Percentiles rank a stretch among this genome's conserved stretches.
Evolutionary conservation across 176 grass and related monocot species (phyloP).

Genomic region (Triticum aestivum): DNA sequence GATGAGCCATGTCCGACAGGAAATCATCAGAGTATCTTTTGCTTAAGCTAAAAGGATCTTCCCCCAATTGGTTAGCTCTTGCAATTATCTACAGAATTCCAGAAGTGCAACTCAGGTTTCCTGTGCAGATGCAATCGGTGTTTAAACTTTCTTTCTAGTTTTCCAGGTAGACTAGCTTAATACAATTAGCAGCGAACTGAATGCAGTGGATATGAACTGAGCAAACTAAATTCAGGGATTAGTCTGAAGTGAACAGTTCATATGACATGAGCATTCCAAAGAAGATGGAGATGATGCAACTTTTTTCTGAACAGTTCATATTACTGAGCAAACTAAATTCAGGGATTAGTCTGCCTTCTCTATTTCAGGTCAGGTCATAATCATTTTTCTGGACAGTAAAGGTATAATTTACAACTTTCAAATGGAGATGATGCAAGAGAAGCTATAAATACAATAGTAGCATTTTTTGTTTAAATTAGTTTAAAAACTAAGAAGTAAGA

Average conservation of each 20-base stretch:
- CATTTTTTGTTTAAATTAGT: not conserved
- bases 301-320: too few relatives aligned
- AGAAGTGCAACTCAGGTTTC: slow-evolving; percentile 80
- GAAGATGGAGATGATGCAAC: not conserved
- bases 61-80: slow-evolving; percentile 81
- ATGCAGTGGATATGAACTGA: not conserved
- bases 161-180: slow-evolving; percentile 8
- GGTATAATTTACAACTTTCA: not conserved
- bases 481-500: not conserved
- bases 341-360: not conserved
- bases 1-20: slow-evolving; percentile 73
- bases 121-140: slow-evolving; percentile 57
- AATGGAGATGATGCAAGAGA: not conserved
- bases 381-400: not conserved
- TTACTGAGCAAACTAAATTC: too few relatives aligned
- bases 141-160: slow-evolving; percentile 41
- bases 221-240: not conserved
- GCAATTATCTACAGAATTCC: slow-evolving; percentile 98
- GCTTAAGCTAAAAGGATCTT: slow-evolving; percentile 87
- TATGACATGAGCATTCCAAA: not conserved
- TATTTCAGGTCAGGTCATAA: slow-evolving; percentile 11
- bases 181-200: slow-evolving; percentile 10
- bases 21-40: slow-evolving; percentile 88
- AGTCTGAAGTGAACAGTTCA: not conserved
- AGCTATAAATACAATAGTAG: not conserved